A percentile compares a stretch with the other conserved stretches of the same genome.
phyloP scores from a whole-genome alignment of 2,329 filamentous ascomycete species.

The Aspergillus ustus region DNA sequence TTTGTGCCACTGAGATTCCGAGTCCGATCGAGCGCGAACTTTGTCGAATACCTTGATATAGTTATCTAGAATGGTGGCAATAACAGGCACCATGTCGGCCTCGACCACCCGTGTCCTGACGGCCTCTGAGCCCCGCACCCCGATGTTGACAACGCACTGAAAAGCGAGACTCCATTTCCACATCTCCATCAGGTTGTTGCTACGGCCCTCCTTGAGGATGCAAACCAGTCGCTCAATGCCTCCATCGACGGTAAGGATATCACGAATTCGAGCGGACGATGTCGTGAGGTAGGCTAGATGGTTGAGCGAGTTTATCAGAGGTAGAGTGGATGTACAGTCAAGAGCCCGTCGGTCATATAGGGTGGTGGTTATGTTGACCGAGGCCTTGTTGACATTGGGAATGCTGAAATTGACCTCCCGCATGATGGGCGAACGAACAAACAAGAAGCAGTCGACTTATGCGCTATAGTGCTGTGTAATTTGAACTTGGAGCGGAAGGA shows the following conservation, averaged over 20 bases:
- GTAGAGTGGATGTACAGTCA: slow-evolving; percentile 96
- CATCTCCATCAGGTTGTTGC: slow-evolving; percentile 99
- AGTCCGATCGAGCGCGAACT: slow-evolving; percentile 82
- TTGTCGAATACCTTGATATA: slow-evolving; percentile 97
- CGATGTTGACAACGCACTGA: slow-evolving; percentile 98
- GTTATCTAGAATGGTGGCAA: slow-evolving; percentile 96
- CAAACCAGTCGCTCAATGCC: slow-evolving; percentile 95
- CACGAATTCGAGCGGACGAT: slow-evolving; percentile 93
- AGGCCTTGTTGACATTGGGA: slow-evolving; percentile 98
- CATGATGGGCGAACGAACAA: slow-evolving; percentile 66
- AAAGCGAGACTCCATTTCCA: slow-evolving; percentile 99
- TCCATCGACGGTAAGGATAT: slow-evolving; percentile 98
- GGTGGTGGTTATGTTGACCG: slow-evolving; percentile 96
- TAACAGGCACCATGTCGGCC: slow-evolving; percentile 98
- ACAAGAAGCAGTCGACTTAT: background rate
- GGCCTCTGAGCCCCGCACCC: slow-evolving; percentile 90
- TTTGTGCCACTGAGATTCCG: slow-evolving; percentile 66
- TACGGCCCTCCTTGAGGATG: slow-evolving; percentile 96
- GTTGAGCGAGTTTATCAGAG: slow-evolving; percentile 98
- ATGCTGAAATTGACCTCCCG: slow-evolving; percentile 99
- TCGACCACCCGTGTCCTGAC: slow-evolving; percentile 95
- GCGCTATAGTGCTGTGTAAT: slow-evolving; percentile 4
- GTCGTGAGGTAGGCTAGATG: slow-evolving; percentile 98
- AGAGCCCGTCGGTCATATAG: slow-evolving; percentile 96
- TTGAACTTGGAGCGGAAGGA: slow-evolving; percentile 13